Evolutionary conservation across 2,329 filamentous ascomycete genomes (phyloP).

Genomic region (Colletotrichum karsti): DNA sequence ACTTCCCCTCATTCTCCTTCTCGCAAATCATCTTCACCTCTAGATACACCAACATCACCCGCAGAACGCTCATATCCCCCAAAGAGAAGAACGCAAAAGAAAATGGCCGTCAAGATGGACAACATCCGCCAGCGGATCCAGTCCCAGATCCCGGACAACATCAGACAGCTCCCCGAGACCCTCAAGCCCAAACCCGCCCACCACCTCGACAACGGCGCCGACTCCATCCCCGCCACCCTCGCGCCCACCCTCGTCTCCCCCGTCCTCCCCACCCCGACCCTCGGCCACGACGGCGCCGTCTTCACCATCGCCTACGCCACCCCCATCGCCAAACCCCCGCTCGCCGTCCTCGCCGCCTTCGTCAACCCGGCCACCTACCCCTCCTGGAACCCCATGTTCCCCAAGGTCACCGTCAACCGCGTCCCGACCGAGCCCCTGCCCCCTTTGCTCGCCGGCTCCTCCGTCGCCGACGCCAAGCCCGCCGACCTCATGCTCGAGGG

Average conservation of each 20-base stretch:
- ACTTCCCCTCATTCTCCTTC: background rate
- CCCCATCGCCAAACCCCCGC: slow-evolving; percentile 42
- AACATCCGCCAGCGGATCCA: slow-evolving; percentile 22
- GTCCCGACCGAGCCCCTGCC: slow-evolving; percentile 25
- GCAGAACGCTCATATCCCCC: too few relatives aligned
- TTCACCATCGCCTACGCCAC: slow-evolving; percentile 39
- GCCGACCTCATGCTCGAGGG: slow-evolving; percentile 37
- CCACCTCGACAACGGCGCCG: slow-evolving; percentile 20
- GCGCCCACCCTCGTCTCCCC: slow-evolving; percentile 24
- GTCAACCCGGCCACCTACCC: slow-evolving; percentile 41
- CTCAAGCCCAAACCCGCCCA: slow-evolving; percentile 24
- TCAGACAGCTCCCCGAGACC: slow-evolving; percentile 23
- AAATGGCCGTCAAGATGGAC: background rate
- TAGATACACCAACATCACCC: background rate
- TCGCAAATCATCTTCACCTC: background rate
- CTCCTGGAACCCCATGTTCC: slow-evolving; percentile 46
- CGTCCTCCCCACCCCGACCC: slow-evolving; percentile 9
- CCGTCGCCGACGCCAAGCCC: slow-evolving; percentile 14
- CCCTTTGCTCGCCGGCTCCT: slow-evolving; percentile 29
- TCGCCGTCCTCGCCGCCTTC: slow-evolving; percentile 38
- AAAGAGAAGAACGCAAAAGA: too few relatives aligned
- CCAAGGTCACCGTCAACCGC: slow-evolving; percentile 36
- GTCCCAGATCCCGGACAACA: slow-evolving; percentile 16
- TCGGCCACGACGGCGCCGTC: slow-evolving; percentile 17
- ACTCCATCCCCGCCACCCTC: slow-evolving; percentile 21